Percentiles rank a stretch among this genome's conserved stretches.
Evolutionary conservation across 345 rosid genomes (phyloP).

Genomic region (Lagerstroemia speciosa): DNA sequence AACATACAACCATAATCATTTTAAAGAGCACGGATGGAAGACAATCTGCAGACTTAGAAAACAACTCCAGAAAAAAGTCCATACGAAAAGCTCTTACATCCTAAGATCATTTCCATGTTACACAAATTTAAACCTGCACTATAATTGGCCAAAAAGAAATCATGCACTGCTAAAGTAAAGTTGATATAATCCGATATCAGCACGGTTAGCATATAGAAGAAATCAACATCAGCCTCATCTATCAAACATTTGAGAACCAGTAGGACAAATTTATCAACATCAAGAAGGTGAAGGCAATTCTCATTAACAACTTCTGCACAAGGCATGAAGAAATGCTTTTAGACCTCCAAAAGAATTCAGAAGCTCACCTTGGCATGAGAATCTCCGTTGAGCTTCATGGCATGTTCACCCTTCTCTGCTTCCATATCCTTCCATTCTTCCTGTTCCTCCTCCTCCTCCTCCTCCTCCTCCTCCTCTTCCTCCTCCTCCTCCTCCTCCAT

Average conservation of each 20-base stretch:
- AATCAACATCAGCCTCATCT: background rate
- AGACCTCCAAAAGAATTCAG: background rate
- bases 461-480: constrained; percentile 36
- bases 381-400: constrained; percentile 13
- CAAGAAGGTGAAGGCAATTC: background rate
- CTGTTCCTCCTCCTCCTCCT: constrained; percentile 10
- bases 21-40: background rate
- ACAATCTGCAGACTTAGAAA: background rate
- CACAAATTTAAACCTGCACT: background rate
- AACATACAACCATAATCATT: constrained; percentile 13
- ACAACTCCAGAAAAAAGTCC: background rate
- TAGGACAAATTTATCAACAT: background rate
- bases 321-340: no score
- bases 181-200: background rate
- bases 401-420: constrained; percentile 13
- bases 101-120: background rate
- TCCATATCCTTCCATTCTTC: constrained; percentile 9
- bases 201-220: background rate
- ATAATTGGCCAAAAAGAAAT: background rate
- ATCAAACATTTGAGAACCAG: background rate
- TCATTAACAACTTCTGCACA: no score
- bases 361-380: constrained; percentile 18
- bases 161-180: background rate
- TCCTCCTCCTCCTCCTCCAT: constrained; percentile 38
- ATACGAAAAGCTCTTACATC: background rate